Evolutionary conservation across 1,284 basidiomycete genomes (phyloP).

Genomic region (Mrakiaceae sp.): DNA sequence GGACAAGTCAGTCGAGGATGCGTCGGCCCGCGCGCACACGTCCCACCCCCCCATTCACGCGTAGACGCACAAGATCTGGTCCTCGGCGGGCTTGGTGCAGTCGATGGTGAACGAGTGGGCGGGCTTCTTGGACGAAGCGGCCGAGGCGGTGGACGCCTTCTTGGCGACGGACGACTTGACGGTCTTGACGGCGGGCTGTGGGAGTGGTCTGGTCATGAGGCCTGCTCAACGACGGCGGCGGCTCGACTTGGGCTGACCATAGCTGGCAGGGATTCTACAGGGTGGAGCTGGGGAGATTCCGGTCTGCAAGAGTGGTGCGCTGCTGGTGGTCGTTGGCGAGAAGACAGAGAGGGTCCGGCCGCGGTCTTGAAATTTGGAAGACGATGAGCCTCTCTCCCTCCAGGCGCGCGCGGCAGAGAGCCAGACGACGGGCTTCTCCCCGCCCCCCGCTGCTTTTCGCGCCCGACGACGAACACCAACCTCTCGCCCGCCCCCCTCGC

Average conservation of each 20-base stretch:
- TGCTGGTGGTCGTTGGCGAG: background rate
- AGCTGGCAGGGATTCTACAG: background rate
- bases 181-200: background rate
- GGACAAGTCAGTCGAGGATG: background rate
- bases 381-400: background rate
- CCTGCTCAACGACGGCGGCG: too few relatives aligned
- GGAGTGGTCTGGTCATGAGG: background rate
- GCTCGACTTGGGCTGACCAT: constrained; percentile 1
- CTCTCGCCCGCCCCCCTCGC: background rate
- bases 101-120: constrained; percentile 17
- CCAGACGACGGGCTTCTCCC: background rate
- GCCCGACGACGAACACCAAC: too few relatives aligned
- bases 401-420: background rate
- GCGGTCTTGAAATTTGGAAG: too few relatives aligned
- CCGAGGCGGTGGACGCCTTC: background rate
- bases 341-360: background rate
- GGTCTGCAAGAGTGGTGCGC: constrained; percentile 5
- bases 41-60: too few relatives aligned
- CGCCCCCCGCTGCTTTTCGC: background rate
- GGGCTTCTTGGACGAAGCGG: constrained; percentile 6
- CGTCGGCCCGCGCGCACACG: too few relatives aligned
- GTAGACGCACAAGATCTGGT: constrained; percentile 12
- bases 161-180: too few relatives aligned
- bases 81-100: constrained; percentile 18
- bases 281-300: background rate